phyloP scores from a whole-genome alignment of 148 eudicot genomes.

The Arbutus unedo region DNA sequence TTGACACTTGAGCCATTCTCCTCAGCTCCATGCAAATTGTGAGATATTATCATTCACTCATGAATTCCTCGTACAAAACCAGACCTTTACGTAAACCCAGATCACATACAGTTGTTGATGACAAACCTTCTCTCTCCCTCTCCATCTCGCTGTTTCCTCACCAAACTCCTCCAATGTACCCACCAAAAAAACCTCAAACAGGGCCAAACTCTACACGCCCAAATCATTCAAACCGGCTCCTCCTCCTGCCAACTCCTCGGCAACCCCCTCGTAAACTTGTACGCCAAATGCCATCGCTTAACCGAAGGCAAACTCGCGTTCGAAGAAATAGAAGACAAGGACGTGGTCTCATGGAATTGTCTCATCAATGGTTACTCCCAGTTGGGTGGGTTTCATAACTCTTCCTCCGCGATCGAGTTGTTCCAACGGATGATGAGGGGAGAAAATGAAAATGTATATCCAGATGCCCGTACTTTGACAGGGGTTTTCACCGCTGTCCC shows the following conservation, averaged over 20 bases:
- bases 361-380: conserved; percentile 43
- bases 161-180: conserved; percentile 34
- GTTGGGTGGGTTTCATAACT: conserved; percentile 16
- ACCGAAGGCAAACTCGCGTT: conserved; percentile 33
- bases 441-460: conserved; percentile 16
- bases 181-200: conserved; percentile 27
- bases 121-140: neutral
- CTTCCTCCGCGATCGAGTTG: conserved; percentile 25
- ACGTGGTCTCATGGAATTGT: conserved; percentile 49
- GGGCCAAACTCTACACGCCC: conserved; percentile 43
- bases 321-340: conserved; percentile 29
- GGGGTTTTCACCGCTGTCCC: conserved; percentile 37
- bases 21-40: no score
- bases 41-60: no score
- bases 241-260: conserved; percentile 28
- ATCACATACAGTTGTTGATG: neutral
- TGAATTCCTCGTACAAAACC: neutral
- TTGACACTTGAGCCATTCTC: no score
- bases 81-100: neutral
- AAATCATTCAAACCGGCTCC: conserved; percentile 30
- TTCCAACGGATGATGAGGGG: conserved; percentile 32
- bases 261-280: conserved; percentile 45
- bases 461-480: conserved; percentile 40
- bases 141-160: conserved; percentile 28
- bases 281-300: conserved; percentile 39